Conservation (phyloP, 441 rosid species). For the Adansonia madagascariensis region DNA sequence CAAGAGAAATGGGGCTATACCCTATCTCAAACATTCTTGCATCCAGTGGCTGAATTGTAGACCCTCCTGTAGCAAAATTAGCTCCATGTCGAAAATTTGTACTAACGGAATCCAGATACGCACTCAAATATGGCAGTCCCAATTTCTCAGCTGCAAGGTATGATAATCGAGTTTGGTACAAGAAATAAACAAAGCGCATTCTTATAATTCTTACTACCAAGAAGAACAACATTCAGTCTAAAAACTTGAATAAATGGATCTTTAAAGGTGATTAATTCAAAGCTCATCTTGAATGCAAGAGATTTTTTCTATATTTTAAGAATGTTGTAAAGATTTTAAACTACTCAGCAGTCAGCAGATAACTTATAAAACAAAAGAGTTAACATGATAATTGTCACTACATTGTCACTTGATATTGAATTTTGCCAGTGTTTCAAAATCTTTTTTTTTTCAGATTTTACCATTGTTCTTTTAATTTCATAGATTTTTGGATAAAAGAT, state of each 20-base stretch:
- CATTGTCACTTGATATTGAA: neutral
- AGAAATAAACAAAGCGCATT: neutral
- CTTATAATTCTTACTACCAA: constrained; percentile 4
- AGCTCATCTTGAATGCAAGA: neutral
- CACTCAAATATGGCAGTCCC: constrained; percentile 33
- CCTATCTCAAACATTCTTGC: constrained; percentile 31
- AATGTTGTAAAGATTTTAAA: neutral
- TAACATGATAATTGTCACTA: neutral
- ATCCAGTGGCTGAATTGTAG: constrained; percentile 35
- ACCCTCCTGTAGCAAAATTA: constrained; percentile 41
- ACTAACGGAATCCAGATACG: constrained; percentile 35
- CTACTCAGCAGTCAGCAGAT: neutral
- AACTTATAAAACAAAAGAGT: neutral
- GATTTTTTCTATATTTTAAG: too few relatives aligned
- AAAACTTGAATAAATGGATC: neutral
- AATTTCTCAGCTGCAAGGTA: constrained; percentile 38
- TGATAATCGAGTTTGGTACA: neutral
- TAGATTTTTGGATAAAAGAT: too few relatives aligned
- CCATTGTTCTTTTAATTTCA: too few relatives aligned
- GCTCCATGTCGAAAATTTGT: constrained; percentile 39
- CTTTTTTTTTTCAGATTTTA: too few relatives aligned
- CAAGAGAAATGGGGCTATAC: constrained; percentile 42
- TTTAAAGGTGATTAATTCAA: neutral
- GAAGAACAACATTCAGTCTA: neutral
- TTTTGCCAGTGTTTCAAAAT: neutral